Evolutionary conservation across 2,329 filamentous ascomycete genomes (phyloP), one percentile per base, ranked within the genome.

Genomic region (Talaromyces sp.): DNA sequence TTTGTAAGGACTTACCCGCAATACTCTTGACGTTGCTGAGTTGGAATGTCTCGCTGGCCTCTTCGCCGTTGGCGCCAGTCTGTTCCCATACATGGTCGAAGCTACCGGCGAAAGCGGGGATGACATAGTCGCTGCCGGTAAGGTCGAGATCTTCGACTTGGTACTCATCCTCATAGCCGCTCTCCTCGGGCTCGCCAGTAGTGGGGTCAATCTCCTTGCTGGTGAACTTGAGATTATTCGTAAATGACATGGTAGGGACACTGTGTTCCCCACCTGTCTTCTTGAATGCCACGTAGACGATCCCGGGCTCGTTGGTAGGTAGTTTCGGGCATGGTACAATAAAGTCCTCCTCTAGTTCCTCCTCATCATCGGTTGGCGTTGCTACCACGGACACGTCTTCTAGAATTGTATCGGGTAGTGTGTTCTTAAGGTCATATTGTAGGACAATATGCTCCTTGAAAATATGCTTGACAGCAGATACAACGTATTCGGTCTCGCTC

Each of bases 361-460:
- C 91, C 5, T 95, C 93, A 60, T 95, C 90, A 40, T 96, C 90
- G 1, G 87, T 81, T 4, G 93, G 91, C 0, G 89, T 88, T 33
- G 90, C 90, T 18, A 93, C 84, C 42, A 96, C 86, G 0, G 91
- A 92, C 16, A 96, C 92, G 66, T 96, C 91, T 74, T 96, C 92
- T 37, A 98, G 83, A 31, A 99, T 86, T 16, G 92, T 96, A 65
- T 93, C 91, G 12, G 91, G 89, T 11, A 99, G 83, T 2, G 95
- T 99, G 81, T 99, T 99, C 84, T 96, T 98, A 76, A 99, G 88
- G 74, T 98, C 91, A 77, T 95, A 99, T 74, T 99, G 95, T 61
- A 99, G 81, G 37, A 99, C 93, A 72, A 99, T 83, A 73, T 98
- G 91, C 75, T 96, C 91, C 80, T 96, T 96, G 87, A 97, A 99